These are phyloP conservation scores for Hyphopichia burtonii DNA, from an alignment of 1,139 yeast genomes.

Conservation along the genomic window DNA sequence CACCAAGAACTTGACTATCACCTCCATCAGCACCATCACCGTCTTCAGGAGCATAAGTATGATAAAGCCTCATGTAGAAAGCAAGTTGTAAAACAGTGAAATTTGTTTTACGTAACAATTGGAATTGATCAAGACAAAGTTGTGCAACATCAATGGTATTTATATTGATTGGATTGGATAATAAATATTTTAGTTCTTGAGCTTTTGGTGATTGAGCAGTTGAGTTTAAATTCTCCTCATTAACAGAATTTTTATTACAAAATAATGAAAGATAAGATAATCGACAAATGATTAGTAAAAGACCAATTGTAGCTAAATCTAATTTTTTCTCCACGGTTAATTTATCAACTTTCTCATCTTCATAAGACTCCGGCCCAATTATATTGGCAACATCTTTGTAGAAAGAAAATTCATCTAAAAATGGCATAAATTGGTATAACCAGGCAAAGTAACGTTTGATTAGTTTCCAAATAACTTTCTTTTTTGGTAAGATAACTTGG, in stretches of 20 bases:
- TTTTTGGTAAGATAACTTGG: constrained; percentile 30
- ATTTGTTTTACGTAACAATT: constrained; percentile 36
- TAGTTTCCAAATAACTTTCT: constrained; percentile 32
- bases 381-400: constrained; percentile 16
- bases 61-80: constrained; percentile 37
- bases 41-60: constrained; percentile 48
- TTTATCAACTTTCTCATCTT: constrained; percentile 14
- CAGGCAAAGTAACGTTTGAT: constrained; percentile 28
- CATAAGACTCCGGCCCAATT: constrained; percentile 20
- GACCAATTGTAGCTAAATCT: constrained; percentile 35
- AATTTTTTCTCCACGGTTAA: constrained; percentile 25
- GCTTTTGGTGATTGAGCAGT: constrained; percentile 21
- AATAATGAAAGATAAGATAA: constrained; percentile 31
- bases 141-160: constrained; percentile 37
- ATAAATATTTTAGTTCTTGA: constrained; percentile 23
- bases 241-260: constrained; percentile 28
- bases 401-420: constrained; percentile 31
- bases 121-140: constrained; percentile 37
- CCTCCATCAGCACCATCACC: constrained; percentile 52
- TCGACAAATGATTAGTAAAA: constrained; percentile 25
- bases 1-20: constrained; percentile 38
- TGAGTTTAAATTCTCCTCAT: constrained; percentile 24
- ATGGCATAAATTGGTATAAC: constrained; percentile 39
- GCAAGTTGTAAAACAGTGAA: constrained; percentile 52
- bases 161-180: constrained; percentile 29